Conservation (phyloP, 345 rosid species). For the Dovyalis caffra region DNA sequence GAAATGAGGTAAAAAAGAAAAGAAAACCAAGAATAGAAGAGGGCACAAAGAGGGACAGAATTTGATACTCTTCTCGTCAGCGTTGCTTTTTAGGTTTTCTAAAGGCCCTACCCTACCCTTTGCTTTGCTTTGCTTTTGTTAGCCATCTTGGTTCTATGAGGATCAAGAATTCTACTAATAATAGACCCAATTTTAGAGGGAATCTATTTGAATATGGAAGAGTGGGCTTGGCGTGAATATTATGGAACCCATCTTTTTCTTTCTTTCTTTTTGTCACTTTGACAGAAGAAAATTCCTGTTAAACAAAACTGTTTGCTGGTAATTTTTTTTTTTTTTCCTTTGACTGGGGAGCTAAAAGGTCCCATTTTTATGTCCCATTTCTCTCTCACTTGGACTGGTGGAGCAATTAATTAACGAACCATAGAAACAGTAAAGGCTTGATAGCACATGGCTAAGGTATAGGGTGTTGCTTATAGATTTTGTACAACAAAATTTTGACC, state of each 20-base stretch:
- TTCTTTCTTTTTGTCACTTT: slow-evolving; percentile 7
- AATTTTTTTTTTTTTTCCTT: background rate
- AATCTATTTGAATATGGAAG: slow-evolving; percentile 36
- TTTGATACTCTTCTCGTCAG: slow-evolving; percentile 26
- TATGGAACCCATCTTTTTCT: slow-evolving; percentile 10
- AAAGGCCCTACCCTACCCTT: slow-evolving; percentile 12
- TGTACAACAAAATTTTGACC: background rate
- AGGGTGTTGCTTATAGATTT: background rate
- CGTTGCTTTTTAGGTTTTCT: slow-evolving; percentile 44
- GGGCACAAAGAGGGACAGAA: slow-evolving; percentile 23
- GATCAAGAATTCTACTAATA: background rate
- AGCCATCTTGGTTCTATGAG: slow-evolving; percentile 26
- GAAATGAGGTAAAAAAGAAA: slow-evolving; percentile 11
- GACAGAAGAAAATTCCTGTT: slow-evolving; percentile 21
- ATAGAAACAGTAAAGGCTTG: background rate
- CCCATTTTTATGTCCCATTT: slow-evolving; percentile 8
- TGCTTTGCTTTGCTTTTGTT: slow-evolving; percentile 30
- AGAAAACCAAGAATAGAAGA: background rate
- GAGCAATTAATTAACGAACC: background rate
- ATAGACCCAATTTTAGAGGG: slow-evolving; percentile 20
- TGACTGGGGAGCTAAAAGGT: slow-evolving; percentile 11
- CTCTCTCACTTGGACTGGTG: background rate
- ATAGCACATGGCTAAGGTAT: background rate
- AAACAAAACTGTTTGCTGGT: background rate
- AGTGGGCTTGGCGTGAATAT: slow-evolving; percentile 26